Conservation (phyloP, 208 protist genomes). For the Wallacemonas sp. region DNA sequence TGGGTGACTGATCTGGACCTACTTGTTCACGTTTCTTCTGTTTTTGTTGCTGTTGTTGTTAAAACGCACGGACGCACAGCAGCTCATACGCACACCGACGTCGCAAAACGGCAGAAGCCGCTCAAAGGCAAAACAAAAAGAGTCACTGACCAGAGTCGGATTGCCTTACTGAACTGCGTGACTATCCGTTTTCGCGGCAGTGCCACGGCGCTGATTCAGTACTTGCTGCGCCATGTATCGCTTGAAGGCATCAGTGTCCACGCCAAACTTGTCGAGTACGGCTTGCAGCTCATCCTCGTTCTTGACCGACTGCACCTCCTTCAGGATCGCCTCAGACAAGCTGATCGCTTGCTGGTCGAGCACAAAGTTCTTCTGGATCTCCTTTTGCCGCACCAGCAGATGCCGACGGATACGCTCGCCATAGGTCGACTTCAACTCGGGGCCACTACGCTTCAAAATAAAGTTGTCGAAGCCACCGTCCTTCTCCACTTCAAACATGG, state of each 20-base stretch:
- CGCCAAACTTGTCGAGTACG: conserved; percentile 82
- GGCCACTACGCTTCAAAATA: conserved; percentile 78
- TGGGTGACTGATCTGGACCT: too few relatives aligned
- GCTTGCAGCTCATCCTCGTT: conserved; percentile 54
- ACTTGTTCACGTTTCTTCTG: too few relatives aligned
- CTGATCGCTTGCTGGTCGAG: conserved; percentile 75
- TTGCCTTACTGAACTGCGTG: neutral
- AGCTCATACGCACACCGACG: too few relatives aligned
- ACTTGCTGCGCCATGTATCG: conserved; percentile 47
- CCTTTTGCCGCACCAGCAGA: conserved; percentile 87
- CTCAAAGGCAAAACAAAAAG: too few relatives aligned
- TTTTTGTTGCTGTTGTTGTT: neutral
- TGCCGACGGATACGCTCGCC: conserved; percentile 88
- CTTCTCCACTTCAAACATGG: conserved; percentile 88
- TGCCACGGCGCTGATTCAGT: conserved; percentile 22
- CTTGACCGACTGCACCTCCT: conserved; percentile 43
- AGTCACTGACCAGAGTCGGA: too few relatives aligned
- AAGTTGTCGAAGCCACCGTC: conserved; percentile 92
- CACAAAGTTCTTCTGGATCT: conserved; percentile 92
- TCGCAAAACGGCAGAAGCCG: too few relatives aligned
- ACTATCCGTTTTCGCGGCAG: neutral
- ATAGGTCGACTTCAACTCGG: conserved; percentile 87
- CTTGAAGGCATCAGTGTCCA: conserved; percentile 66
- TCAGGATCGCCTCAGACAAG: conserved; percentile 49
- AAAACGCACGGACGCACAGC: too few relatives aligned